Conservation (phyloP, 495 filamentous ascomycete species). For the Neurospora discreta region DNA sequence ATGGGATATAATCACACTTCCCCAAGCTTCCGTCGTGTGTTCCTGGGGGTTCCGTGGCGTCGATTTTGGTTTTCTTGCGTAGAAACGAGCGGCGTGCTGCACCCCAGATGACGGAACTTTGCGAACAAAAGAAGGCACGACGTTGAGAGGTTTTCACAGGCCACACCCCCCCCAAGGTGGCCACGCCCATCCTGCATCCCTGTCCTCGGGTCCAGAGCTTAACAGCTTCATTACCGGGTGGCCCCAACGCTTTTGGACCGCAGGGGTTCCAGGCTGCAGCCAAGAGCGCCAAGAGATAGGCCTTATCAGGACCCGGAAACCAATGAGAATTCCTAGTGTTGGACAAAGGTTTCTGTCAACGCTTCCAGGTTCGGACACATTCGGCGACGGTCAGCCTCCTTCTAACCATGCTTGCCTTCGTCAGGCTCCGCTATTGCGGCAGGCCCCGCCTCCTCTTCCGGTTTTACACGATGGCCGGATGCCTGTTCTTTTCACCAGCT, state of each 20-base stretch:
- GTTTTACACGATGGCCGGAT: not conserved
- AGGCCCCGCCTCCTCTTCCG: not conserved
- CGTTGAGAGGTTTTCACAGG: not conserved
- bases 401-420: too few species aligned
- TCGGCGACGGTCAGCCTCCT: constrained; percentile 1
- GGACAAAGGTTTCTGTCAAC: constrained; percentile 16
- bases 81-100: not conserved
- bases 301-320: constrained; percentile 9
- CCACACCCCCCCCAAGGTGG: not conserved
- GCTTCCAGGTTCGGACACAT: constrained; percentile 3
- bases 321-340: constrained; percentile 16
- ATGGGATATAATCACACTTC: not conserved
- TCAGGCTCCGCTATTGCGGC: not conserved
- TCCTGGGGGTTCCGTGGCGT: not conserved
- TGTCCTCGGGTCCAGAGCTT: not conserved
- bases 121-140: not conserved
- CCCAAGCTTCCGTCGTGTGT: not conserved
- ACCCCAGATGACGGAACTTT: constrained; percentile 1
- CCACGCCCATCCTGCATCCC: not conserved
- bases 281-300: constrained; percentile 20
- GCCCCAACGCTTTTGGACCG: not conserved
- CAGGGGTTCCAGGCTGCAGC: not conserved
- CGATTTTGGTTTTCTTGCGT: not conserved
- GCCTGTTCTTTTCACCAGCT: not conserved
- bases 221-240: not conserved